Evolutionary conservation across 2,329 filamentous ascomycete genomes (phyloP).

Genomic region (Alternaria gansuensis): DNA sequence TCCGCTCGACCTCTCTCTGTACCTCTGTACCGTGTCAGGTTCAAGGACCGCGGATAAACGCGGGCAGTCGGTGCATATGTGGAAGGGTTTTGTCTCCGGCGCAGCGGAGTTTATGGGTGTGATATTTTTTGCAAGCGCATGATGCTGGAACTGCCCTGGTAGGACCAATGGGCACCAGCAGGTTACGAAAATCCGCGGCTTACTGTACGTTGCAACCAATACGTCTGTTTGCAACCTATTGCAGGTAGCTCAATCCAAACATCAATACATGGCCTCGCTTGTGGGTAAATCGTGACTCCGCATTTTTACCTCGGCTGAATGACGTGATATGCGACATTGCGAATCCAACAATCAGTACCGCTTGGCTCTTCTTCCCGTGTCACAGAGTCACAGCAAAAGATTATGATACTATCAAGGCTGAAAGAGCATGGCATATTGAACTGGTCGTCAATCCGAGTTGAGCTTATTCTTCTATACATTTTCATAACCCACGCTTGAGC

Average conservation of each 20-base stretch:
- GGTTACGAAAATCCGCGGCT: conserved; percentile 14
- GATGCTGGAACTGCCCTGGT: conserved; percentile 6
- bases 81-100: conserved; percentile 18
- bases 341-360: background rate
- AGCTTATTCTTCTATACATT: conserved; percentile 8
- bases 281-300: background rate
- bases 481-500: conserved; percentile 6
- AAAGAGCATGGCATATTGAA: conserved; percentile 10
- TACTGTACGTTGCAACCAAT: conserved; percentile 10
- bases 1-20: conserved; percentile 6
- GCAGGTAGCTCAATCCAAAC: conserved; percentile 19
- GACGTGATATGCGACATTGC: conserved; percentile 11
- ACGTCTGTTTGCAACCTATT: conserved; percentile 10
- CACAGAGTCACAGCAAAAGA: background rate
- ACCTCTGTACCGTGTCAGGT: conserved; percentile 6
- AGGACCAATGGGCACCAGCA: conserved; percentile 7
- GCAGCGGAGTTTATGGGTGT: conserved; percentile 25
- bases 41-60: conserved; percentile 5
- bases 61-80: conserved; percentile 8
- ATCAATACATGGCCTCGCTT: background rate
- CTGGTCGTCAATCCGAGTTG: conserved; percentile 5
- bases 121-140: conserved; percentile 17
- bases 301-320: conserved; percentile 11
- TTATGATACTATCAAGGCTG: background rate
- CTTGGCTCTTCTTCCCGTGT: background rate